Evolutionary conservation across 768 basidiomycete species (phyloP), one percentile per base, ranked within the genome.

Genomic region (Xerocomellus chrysenteron): DNA sequence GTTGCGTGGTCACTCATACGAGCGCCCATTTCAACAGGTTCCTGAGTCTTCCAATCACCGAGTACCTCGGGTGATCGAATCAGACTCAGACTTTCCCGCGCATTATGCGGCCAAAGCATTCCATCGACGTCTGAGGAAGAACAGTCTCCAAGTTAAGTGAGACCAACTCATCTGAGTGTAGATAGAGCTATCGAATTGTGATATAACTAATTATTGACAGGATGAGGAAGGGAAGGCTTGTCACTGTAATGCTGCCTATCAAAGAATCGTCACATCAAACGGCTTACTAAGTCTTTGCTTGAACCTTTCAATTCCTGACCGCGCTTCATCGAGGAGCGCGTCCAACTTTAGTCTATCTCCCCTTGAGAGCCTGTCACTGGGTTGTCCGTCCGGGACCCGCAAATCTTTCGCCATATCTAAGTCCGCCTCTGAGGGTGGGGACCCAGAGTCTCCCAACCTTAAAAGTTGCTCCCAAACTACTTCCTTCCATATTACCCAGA

Each of bases 401-500:
- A 57, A 21, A 1, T 1, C 28, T 40, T 17, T 26, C 21, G n/a
- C 4, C 14, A 4, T 14, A 14, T 49, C 44, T 2, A 49, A 32
- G 19, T 32, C 36, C 52, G 16, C 16, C 36, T 6, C 9, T 9
- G 26, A 37, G 10, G 28, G 14, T 21, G 17, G 3, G 3, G 30
- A 30, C 30, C 30, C 30, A 7, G 24, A 19, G 24, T 19, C 6
- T n/a, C 12, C 17, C 44, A 57, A 36, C 30, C 4, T 21, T 14
- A 36, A 19, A 3, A 57, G 2, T 19, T 35, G 21, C 17, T 30
- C 1, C 21, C 57, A 5, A 39, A 59, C 9, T 1, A 46, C 37
- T 1, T n/a, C 11, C 39, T 32, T 59, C 55, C 57, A 57, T 47
- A 47, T 37, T 11, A 1, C 30, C 57, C 57, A 59, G 14, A 57